Base-by-base conservation (phyloP, 306 rosid genomes). In the Ochetophila trinervis region DNA sequence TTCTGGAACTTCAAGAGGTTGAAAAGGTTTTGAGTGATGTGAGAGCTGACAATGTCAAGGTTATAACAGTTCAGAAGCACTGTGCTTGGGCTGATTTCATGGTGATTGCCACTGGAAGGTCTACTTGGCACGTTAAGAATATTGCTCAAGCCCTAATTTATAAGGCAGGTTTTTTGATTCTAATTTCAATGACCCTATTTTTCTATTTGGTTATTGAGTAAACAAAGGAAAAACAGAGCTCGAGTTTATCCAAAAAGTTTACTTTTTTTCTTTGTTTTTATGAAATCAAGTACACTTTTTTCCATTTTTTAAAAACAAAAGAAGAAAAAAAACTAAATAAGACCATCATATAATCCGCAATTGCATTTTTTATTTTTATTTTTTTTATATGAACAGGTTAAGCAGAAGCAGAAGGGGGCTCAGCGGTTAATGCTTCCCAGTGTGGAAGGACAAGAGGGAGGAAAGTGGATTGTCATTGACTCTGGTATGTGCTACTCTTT, bases 121-220 rank as follows among this genome's bases (percentile, higher is more conserved):
- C 99, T 19, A 66, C 85, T 16, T 93, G 96, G 99, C 96, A 93
- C 62, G 97, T 93, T 37, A 90, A 74, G 94, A 93, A 93, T 74
- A 93, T 93, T 42, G 97, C 97, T 63, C 93, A 93, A 79, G 94
- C 99, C 78, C 88, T 93, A 65, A 78, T 93, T 83, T 86, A 84
- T 82, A 74, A 86, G 97, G 98, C 74, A 66, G 54, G 83, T 80
- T 35, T 53, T 27, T 63, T 63, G 0, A 5, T 49, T 12, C 5
- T 62, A 20, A 5, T 71, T 70, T 45, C 37, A 6, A 13, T 49
- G 44, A 24, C 27, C 37, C 15, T 3, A 2, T 6, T 21, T 15
- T 14, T 58, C 30, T 23, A 14, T 63, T 74, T 56, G 62, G 53
- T 56, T 60, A 23, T 18, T 5, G 23, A 49, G 53, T 24, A 51